Base-by-base conservation (phyloP, 345 rosid species). In the Aethionema arabicum region DNA sequence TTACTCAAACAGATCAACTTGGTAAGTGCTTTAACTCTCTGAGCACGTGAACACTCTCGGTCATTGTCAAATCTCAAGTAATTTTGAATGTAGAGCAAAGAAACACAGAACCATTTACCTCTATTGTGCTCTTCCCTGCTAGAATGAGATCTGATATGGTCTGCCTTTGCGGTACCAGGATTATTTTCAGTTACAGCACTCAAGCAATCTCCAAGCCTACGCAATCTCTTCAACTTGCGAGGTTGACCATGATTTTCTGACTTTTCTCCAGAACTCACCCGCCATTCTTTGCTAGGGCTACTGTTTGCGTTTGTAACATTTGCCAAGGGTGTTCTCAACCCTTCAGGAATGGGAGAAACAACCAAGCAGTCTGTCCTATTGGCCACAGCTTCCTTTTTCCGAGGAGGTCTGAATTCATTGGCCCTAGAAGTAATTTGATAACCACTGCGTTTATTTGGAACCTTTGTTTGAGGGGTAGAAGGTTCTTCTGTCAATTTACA, bases 161-260 rank as follows among this genome's bases (percentile, higher is more conserved):
- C 66, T 41, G 50, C 69, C n/a, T 4, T 48, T 6, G 70, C 48
- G 52, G 47, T 49, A 52, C 32, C 53, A 54, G 76, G 53, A 67
- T 41, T 73, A 61, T 61, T 76, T 66, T 70, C 84, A 31, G 63
- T 79, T n/a, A 36, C 39, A 71, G 65, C 59, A 51, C 63, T 59
- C 12, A 49, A 68, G 33, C 66, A 57, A 53, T 91, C 92, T 56
- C 85, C 84, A 56, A 80, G 66, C 70, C 83, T 91, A 56, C 93
- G 78, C 70, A 91, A 76, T 66, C 98, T 86, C 77, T 80, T 91
- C n/a, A 88, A 70, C 72, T 79, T 85, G 65, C 61, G 80, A 32
- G 56, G 69, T 36, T 55, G 85, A 67, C 75, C 51, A 41, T 56
- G 72, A 65, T 69, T 77, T 57, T 68, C 78, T 61, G 74, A 75